phyloP scores from a whole-genome alignment of 2,329 filamentous ascomycete genomes.

The Monosporascus ibericus region DNA sequence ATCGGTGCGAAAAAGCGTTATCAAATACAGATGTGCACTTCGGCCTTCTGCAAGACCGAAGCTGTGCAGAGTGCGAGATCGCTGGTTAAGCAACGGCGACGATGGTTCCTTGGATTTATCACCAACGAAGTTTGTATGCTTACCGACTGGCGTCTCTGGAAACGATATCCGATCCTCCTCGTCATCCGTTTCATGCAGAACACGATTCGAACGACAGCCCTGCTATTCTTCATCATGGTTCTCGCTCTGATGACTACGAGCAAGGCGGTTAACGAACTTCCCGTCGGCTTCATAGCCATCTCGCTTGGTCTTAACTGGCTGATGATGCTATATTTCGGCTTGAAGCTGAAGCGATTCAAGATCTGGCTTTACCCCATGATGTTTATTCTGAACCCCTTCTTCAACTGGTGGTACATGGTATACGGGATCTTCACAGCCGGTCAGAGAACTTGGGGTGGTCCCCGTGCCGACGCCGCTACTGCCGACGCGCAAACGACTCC shows the following conservation, averaged over 20 bases:
- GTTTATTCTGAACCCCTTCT: conserved; percentile 92
- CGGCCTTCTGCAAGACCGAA: conserved; percentile 97
- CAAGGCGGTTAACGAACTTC: conserved; percentile 70
- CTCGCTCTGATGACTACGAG: conserved; percentile 81
- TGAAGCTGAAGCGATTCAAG: conserved; percentile 82
- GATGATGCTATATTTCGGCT: conserved; percentile 93
- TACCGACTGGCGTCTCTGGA: conserved; percentile 89
- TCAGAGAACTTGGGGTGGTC: conserved; percentile 92
- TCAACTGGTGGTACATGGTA: conserved; percentile 98
- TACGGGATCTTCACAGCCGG: conserved; percentile 94
- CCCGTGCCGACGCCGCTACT: conserved; percentile 78
- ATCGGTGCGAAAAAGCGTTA: conserved; percentile 88
- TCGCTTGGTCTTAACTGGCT: conserved; percentile 90
- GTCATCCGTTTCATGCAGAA: conserved; percentile 91
- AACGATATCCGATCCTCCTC: conserved; percentile 79
- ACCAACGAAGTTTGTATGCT: conserved; percentile 98
- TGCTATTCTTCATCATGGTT: conserved; percentile 91
- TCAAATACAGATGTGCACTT: conserved; percentile 96
- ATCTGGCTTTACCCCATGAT: conserved; percentile 92
- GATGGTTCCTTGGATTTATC: conserved; percentile 97
- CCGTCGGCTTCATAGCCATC: conserved; percentile 88
- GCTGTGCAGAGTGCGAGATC: conserved; percentile 83
- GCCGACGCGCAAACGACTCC: conserved; percentile 72
- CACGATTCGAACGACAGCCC: conserved; percentile 87
- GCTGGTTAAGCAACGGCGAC: conserved; percentile 85